phyloP scores from a whole-genome alignment of 805 yeast species.

The Tanozyma kutaoensis region DNA sequence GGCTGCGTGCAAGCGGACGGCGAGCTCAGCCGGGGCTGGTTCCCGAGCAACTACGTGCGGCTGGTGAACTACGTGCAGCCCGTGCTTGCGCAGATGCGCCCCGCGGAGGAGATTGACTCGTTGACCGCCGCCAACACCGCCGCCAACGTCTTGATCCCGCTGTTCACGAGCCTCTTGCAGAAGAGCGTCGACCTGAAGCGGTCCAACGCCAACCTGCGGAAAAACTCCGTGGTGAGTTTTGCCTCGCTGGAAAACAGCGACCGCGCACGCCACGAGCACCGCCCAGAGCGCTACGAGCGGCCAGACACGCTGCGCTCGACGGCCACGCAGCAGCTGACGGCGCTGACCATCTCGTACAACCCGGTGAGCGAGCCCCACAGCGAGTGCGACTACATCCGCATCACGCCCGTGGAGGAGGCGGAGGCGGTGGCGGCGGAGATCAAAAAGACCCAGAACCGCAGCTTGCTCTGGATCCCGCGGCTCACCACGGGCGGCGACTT shows the following conservation, averaged over 20 bases:
- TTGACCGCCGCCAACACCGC: slow-evolving; percentile 34
- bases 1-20: slow-evolving; percentile 37
- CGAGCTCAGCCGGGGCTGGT: slow-evolving; percentile 63
- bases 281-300: slow-evolving; percentile 2
- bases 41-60: slow-evolving; percentile 54
- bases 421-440: slow-evolving; percentile 13
- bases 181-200: slow-evolving; percentile 17
- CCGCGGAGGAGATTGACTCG: slow-evolving; percentile 26
- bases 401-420: slow-evolving; percentile 14
- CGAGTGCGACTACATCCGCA: slow-evolving; percentile 3
- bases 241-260: slow-evolving; percentile 23
- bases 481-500: slow-evolving; percentile 41
- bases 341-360: slow-evolving; percentile 12
- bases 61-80: slow-evolving; percentile 30
- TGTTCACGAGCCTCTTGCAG: slow-evolving; percentile 22
- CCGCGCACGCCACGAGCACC: slow-evolving; percentile 2
- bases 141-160: slow-evolving; percentile 30
- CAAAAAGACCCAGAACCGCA: slow-evolving; percentile 6
- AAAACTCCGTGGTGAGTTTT: slow-evolving; percentile 37
- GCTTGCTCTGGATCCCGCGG: slow-evolving; percentile 46
- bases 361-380: slow-evolving; percentile 2
- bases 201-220: slow-evolving; percentile 18
- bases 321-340: slow-evolving; percentile 19
- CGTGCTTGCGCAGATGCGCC: slow-evolving; percentile 21
- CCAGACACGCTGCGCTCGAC: slow-evolving; percentile 14